These are phyloP conservation scores for Fragaria ananassa DNA, from an alignment of 306 rosid genomes.

Conservation along the genomic window DNA sequence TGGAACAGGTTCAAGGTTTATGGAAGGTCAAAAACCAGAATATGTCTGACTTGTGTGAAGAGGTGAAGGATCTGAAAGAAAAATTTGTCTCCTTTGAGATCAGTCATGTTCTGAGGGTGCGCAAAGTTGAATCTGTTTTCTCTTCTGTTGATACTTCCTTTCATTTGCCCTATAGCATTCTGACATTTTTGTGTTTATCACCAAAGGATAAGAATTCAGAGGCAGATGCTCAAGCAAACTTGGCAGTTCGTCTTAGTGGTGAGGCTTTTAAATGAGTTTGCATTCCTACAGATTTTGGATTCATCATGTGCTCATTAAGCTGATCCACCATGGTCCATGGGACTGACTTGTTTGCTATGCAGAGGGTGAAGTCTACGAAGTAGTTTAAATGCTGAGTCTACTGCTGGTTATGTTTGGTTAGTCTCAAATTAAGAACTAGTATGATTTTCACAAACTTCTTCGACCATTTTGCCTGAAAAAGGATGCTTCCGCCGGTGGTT, in stretches of 20 bases:
- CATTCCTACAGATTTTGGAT: neutral
- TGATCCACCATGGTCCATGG: constrained; percentile 5
- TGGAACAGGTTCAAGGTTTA: constrained; percentile 73
- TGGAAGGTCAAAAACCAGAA: constrained; percentile 75
- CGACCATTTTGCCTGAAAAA: neutral
- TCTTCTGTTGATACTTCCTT: neutral
- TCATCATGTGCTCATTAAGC: neutral
- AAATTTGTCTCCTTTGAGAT: constrained; percentile 70
- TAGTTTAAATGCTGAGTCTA: constrained; percentile 20
- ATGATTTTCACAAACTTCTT: neutral
- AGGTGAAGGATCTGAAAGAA: constrained; percentile 68
- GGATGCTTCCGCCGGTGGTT: neutral
- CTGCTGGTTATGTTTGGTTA: constrained; percentile 24
- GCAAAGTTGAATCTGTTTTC: constrained; percentile 27
- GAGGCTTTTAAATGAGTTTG: constrained; percentile 29
- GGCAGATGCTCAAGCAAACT: constrained; percentile 91
- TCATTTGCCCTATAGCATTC: constrained; percentile 9
- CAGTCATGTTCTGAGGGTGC: constrained; percentile 80
- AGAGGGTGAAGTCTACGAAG: constrained; percentile 72
- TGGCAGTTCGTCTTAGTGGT: constrained; percentile 74
- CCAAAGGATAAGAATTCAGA: constrained; percentile 67
- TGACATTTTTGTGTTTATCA: constrained; percentile 28
- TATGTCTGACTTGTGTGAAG: constrained; percentile 51
- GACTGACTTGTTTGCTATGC: constrained; percentile 24
- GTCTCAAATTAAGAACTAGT: neutral